phyloP scores from a whole-genome alignment of 331 rosid species.

The Pyrus hybrid region DNA sequence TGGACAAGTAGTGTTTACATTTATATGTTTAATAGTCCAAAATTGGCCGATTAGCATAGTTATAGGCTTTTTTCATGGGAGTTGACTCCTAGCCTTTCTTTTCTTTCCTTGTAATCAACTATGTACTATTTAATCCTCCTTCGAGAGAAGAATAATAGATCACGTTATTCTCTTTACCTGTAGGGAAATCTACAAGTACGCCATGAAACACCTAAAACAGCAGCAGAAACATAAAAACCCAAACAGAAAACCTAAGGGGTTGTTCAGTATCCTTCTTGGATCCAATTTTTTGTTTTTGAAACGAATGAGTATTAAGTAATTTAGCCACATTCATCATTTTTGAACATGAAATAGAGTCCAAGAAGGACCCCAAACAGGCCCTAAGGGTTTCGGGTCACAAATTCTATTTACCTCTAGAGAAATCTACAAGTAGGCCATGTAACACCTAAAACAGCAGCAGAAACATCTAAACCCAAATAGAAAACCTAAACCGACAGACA shows the following conservation, averaged over 20 bases:
- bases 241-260: too few species aligned
- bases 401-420: neutral
- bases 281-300: too few species aligned
- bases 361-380: too few species aligned
- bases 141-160: neutral
- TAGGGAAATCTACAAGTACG: neutral
- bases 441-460: neutral
- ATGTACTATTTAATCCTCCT: neutral
- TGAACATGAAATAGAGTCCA: too few species aligned
- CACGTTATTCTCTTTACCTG: too few species aligned
- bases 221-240: neutral
- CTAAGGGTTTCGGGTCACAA: neutral
- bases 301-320: too few species aligned
- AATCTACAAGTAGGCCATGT: neutral
- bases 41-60: too few species aligned
- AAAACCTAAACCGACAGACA: neutral
- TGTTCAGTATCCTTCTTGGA: too few species aligned
- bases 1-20: too few species aligned
- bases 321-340: too few species aligned
- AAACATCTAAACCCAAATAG: neutral
- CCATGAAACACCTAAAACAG: neutral
- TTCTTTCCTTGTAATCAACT: neutral
- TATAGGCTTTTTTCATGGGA: too few species aligned
- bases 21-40: too few species aligned
- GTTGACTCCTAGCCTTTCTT: neutral